Evolutionary conservation across 257 asterid species (phyloP).

Genomic region (Anisodus tanguticus): DNA sequence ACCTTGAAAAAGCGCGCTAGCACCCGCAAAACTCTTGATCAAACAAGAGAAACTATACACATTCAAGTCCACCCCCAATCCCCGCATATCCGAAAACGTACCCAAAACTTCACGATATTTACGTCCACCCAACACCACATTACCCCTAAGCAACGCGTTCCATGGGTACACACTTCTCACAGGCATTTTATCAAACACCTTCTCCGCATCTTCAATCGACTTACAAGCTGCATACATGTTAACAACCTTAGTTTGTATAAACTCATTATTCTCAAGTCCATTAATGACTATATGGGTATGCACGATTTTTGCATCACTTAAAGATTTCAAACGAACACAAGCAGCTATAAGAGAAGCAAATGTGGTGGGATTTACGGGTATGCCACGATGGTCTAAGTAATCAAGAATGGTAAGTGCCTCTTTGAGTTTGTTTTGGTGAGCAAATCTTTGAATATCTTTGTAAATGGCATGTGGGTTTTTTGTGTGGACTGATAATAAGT

Average conservation of each 20-base stretch:
- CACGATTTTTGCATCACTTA: slow-evolving; percentile 59
- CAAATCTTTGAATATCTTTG: slow-evolving; percentile 71
- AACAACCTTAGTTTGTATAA: slow-evolving; percentile 74
- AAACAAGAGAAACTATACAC: slow-evolving; percentile 84
- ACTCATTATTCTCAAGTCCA: slow-evolving; percentile 72
- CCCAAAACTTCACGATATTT: slow-evolving; percentile 54
- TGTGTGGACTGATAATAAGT: slow-evolving; percentile 57
- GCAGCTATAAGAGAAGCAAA: slow-evolving; percentile 69
- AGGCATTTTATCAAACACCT: slow-evolving; percentile 65
- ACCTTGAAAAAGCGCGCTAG: slow-evolving; percentile 70
- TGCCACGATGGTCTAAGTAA: slow-evolving; percentile 75
- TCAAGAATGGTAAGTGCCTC: slow-evolving; percentile 78
- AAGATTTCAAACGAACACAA: slow-evolving; percentile 55
- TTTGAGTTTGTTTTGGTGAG: slow-evolving; percentile 67
- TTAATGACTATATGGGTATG: slow-evolving; percentile 71
- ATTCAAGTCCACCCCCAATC: slow-evolving; percentile 72
- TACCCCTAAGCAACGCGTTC: slow-evolving; percentile 95
- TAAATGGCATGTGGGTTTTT: slow-evolving; percentile 76
- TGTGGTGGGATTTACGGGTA: slow-evolving; percentile 80
- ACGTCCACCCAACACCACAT: slow-evolving; percentile 68
- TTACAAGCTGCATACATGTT: slow-evolving; percentile 73
- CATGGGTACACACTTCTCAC: slow-evolving; percentile 77
- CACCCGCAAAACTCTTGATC: slow-evolving; percentile 89
- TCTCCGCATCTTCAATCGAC: slow-evolving; percentile 70
- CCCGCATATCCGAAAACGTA: slow-evolving; percentile 72